Base-by-base conservation (phyloP, 2,329 filamentous ascomycete genomes). In the Leptographium wingfieldii region DNA sequence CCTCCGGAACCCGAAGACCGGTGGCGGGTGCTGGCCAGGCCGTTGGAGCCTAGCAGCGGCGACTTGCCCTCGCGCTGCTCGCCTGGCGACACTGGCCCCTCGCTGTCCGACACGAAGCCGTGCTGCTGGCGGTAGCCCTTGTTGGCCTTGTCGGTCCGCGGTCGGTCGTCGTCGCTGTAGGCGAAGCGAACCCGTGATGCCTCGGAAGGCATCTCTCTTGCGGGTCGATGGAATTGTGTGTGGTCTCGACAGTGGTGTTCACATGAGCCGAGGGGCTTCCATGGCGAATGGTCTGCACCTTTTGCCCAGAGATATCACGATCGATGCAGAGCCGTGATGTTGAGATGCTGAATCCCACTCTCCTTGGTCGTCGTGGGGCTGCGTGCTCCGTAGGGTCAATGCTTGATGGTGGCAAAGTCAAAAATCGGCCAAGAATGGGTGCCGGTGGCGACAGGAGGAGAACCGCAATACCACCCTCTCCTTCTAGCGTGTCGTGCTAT, bases 151-250 rank as follows among this genome's bases (percentile, higher is more conserved):
- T 81, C 77, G 56, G 69, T 61, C 29, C 72, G 73, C 43, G 68
- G 63, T 38, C 75, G 70, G 29, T 78, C 76, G 60, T 76, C 73
- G 61, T 78, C 79, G 67, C 71, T 70, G 62, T 76, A 74, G 54
- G 78, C 78, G 67, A 84, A 84, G 64, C 81, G 78, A 64, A 84
- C 79, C 63, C 80, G 77, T 11, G 22, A 29, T 43, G 76, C 70
- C 64, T 84, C 80, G 66, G 74, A 69, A 67, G 71, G 65, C 71
- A 73, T 73, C 48, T 25, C 22, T 49, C 11, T 12, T 22, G 22
- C 22, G 22, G 9, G 25, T 27, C 10, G 22, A 12, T 27, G 3
- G 22, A 12, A 11, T 27, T 12, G 12, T 19, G n/a, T 22, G 11
- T 51, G 5, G 52, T 6, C 33, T 31, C 19, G 12, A 19, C 27